phyloP scores from a whole-genome alignment of 371 early-diverging fungal genomes.

The Mucor circinelloides region DNA sequence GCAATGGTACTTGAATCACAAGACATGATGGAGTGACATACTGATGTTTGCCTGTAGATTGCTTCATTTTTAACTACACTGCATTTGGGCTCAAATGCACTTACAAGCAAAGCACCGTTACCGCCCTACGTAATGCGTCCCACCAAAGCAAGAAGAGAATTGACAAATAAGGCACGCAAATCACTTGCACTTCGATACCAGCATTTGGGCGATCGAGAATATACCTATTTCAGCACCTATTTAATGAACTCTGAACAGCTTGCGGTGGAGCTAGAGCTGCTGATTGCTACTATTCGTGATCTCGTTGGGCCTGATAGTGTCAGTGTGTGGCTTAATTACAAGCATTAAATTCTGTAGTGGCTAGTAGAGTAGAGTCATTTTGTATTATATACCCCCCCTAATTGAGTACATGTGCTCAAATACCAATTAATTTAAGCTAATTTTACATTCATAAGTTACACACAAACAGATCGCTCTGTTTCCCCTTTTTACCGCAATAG shows the following conservation, averaged over 20 bases:
- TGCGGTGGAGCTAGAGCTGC: conserved; percentile 44
- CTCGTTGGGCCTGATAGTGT: conserved; percentile 51
- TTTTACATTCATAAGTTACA: neutral
- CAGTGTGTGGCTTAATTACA: conserved; percentile 47
- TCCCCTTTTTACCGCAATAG: too few species aligned
- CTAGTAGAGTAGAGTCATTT: neutral
- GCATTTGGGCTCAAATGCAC: conserved; percentile 44
- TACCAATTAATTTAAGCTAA: neutral
- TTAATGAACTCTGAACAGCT: conserved; percentile 52
- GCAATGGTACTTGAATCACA: conserved; percentile 28
- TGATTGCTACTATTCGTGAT: conserved; percentile 41
- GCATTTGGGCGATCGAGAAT: conserved; percentile 38
- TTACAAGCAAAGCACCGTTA: conserved; percentile 45
- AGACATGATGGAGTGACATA: neutral
- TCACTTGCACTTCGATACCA: conserved; percentile 22
- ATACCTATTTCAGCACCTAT: conserved; percentile 49
- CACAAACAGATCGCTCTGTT: neutral
- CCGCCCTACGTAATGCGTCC: conserved; percentile 47
- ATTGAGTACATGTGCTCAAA: neutral
- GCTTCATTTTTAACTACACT: conserved; percentile 43
- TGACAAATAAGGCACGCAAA: conserved; percentile 43
- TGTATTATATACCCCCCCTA: neutral
- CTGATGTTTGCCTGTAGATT: conserved; percentile 29
- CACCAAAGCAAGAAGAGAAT: conserved; percentile 39
- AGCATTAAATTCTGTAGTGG: conserved; percentile 24